These are phyloP conservation scores for Pseudisothecium myosuroides DNA, from an alignment of 225 moss, liverwort and hornwort species.

Conservation along the genomic window DNA sequence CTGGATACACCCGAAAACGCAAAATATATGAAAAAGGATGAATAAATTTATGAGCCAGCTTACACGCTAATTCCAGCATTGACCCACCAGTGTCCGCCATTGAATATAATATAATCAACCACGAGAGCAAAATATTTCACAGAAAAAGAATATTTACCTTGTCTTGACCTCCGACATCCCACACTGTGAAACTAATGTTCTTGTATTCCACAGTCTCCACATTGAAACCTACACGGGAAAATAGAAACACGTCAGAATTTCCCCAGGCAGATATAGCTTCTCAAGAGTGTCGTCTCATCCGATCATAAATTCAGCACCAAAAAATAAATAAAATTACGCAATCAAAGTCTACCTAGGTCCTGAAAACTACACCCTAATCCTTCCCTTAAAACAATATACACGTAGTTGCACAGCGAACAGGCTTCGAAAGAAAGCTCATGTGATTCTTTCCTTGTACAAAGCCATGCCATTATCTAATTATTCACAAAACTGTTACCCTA, in stretches of 20 bases:
- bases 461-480: not conserved
- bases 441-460: not conserved
- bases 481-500: not conserved
- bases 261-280: not conserved
- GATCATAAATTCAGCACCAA: not conserved
- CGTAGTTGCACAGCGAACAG: too few species aligned
- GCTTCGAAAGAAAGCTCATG: not conserved
- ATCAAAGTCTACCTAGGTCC: not conserved
- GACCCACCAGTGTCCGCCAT: too few species aligned
- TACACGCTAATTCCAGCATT: not conserved
- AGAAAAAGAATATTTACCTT: conserved; percentile 20
- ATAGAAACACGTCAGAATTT: not conserved
- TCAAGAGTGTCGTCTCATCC: too few species aligned
- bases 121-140: not conserved
- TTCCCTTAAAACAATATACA: not conserved
- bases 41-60: not conserved
- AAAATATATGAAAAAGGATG: not conserved
- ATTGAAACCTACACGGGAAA: conserved; percentile 57
- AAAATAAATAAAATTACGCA: not conserved
- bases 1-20: not conserved
- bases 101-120: too few species aligned
- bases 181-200: conserved; percentile 95
- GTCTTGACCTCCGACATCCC: conserved; percentile 98
- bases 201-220: conserved; percentile 96
- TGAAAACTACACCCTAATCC: not conserved